phyloP scores from a whole-genome alignment of 2,329 filamentous ascomycete species.

The Chalaropsis thielavioides region DNA sequence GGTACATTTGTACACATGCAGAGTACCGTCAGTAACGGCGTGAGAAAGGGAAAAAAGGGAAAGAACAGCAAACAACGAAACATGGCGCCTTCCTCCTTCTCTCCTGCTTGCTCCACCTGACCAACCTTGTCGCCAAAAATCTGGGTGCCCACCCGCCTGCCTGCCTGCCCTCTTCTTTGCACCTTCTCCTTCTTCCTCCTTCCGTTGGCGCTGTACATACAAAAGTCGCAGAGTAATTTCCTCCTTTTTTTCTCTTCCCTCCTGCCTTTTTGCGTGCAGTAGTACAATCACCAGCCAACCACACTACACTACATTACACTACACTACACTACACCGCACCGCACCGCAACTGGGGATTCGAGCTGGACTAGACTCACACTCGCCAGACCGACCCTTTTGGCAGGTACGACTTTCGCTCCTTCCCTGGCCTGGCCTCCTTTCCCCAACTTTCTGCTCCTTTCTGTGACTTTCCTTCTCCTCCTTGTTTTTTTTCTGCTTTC shows the following conservation, averaged over 20 bases:
- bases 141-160: background rate
- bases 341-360: background rate
- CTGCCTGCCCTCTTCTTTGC: background rate
- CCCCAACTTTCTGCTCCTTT: slow-evolving; percentile 4
- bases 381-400: background rate
- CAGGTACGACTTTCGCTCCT: background rate
- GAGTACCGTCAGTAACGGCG: no score
- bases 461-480: background rate
- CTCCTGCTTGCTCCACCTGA: background rate
- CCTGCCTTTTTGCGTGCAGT: background rate
- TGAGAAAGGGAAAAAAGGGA: background rate
- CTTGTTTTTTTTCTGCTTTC: background rate
- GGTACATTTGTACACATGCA: no score
- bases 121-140: background rate
- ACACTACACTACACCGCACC: background rate
- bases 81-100: background rate
- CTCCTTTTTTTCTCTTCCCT: slow-evolving; percentile 9
- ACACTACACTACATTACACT: background rate
- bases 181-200: background rate
- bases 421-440: slow-evolving; percentile 1
- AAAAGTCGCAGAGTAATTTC: slow-evolving; percentile 10
- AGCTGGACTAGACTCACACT: background rate
- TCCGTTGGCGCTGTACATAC: background rate
- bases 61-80: background rate
- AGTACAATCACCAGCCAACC: background rate